These are phyloP conservation scores for Talaromyces stipitatus DNA, from an alignment of 495 filamentous ascomycete genomes.

Conservation along the genomic window DNA sequence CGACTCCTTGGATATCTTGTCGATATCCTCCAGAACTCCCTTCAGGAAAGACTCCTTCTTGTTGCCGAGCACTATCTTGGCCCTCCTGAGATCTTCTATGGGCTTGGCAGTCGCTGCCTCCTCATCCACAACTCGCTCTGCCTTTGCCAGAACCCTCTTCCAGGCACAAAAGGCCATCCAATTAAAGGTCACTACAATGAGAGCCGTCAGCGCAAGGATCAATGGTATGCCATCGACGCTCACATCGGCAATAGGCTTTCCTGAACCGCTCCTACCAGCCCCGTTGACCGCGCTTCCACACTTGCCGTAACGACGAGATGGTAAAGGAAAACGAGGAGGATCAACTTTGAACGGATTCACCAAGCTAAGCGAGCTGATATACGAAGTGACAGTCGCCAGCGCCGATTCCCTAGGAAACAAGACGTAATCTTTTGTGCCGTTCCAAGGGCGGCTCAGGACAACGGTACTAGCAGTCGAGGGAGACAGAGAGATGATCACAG, in stretches of 20 bases:
- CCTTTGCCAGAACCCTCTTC: not conserved
- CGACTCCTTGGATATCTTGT: not conserved
- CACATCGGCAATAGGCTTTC: too few relatives aligned
- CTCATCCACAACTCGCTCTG: not conserved
- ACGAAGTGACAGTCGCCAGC: not conserved
- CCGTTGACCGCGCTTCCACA: not conserved
- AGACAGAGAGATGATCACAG: not conserved
- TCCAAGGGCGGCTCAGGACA: not conserved
- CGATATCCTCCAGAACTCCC: not conserved
- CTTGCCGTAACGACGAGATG: not conserved
- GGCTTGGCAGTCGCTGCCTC: not conserved
- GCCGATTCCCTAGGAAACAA: not conserved
- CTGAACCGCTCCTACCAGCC: not conserved
- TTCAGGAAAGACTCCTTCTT: not conserved
- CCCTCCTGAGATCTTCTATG: not conserved
- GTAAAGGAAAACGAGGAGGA: not conserved
- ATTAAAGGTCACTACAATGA: not conserved
- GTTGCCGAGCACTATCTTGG: not conserved
- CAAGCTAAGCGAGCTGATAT: not conserved
- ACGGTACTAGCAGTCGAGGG: not conserved
- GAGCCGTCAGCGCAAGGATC: not conserved
- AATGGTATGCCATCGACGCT: not conserved
- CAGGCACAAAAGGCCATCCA: not conserved
- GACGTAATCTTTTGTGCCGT: not conserved
- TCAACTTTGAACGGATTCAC: not conserved